phyloP scores from a whole-genome alignment of 2,329 filamentous ascomycete species.

The Incumbomyces delicatus region DNA sequence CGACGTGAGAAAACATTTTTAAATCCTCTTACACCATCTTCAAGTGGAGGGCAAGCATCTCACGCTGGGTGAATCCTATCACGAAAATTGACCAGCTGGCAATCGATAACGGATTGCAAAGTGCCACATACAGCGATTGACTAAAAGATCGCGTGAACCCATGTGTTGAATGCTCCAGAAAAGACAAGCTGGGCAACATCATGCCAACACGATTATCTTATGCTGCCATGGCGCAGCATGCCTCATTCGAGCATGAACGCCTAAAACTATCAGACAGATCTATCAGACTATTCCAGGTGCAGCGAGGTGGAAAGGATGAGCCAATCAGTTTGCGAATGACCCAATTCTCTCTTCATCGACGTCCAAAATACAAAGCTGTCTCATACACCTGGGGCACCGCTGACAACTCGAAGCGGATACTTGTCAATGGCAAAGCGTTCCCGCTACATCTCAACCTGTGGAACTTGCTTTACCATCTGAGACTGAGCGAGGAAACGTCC shows the following conservation, averaged over 20 bases:
- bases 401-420: slow-evolving; percentile 8
- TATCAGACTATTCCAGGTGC: slow-evolving; percentile 19
- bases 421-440: slow-evolving; percentile 18
- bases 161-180: too few relatives aligned
- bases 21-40: too few relatives aligned
- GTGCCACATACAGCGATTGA: too few relatives aligned
- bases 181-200: too few relatives aligned
- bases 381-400: slow-evolving; percentile 20
- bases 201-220: slow-evolving; percentile 2
- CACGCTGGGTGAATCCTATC: too few relatives aligned
- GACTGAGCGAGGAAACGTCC: slow-evolving; percentile 12
- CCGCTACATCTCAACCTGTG: slow-evolving; percentile 15
- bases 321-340: slow-evolving; percentile 16
- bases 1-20: too few relatives aligned
- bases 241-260: slow-evolving; percentile 16
- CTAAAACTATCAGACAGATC: slow-evolving; percentile 15
- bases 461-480: slow-evolving; percentile 15
- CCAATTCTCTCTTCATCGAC: slow-evolving; percentile 16
- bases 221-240: slow-evolving; percentile 5
- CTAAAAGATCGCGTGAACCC: too few relatives aligned
- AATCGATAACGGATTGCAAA: too few relatives aligned
- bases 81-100: too few relatives aligned
- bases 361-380: slow-evolving; percentile 16
- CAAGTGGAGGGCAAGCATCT: too few relatives aligned
- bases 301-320: slow-evolving; percentile 8